phyloP scores from a whole-genome alignment of 257 asterid species.

The Hygrophila difformis region DNA sequence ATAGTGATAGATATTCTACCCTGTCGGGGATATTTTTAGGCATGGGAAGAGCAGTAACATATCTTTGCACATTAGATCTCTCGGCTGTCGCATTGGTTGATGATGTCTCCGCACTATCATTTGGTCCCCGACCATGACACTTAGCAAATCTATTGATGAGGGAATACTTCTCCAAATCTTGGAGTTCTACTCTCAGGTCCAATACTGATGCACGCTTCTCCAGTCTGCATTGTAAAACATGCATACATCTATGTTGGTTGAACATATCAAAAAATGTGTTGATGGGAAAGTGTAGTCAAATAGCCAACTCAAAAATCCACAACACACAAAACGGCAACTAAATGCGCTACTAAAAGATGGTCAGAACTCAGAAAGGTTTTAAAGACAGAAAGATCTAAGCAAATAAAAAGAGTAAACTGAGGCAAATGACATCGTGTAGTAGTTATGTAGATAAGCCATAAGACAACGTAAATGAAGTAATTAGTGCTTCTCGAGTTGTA shows the following conservation, averaged over 20 bases:
- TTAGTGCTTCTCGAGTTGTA: too few relatives aligned
- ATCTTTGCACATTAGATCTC: slow-evolving; percentile 60
- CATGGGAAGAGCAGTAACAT: slow-evolving; percentile 62
- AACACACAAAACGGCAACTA: too few relatives aligned
- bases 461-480: too few relatives aligned
- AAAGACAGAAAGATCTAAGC: too few relatives aligned
- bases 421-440: too few relatives aligned
- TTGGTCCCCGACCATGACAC: slow-evolving; percentile 76
- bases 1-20: slow-evolving; percentile 78
- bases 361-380: too few relatives aligned
- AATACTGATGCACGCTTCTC: slow-evolving; percentile 63
- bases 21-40: slow-evolving; percentile 65
- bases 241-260: slow-evolving; percentile 1
- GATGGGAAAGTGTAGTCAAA: too few relatives aligned
- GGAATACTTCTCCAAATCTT: slow-evolving; percentile 77
- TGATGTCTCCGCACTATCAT: slow-evolving; percentile 42
- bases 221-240: slow-evolving; percentile 38
- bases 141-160: slow-evolving; percentile 73
- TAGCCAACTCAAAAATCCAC: too few relatives aligned
- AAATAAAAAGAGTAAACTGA: too few relatives aligned
- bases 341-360: too few relatives aligned
- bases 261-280: slow-evolving; percentile 10
- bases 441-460: too few relatives aligned
- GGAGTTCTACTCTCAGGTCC: slow-evolving; percentile 67
- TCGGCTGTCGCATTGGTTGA: slow-evolving; percentile 34